Evolutionary conservation across 1,284 basidiomycete species (phyloP).

Genomic region (Phylloporus gajari): DNA sequence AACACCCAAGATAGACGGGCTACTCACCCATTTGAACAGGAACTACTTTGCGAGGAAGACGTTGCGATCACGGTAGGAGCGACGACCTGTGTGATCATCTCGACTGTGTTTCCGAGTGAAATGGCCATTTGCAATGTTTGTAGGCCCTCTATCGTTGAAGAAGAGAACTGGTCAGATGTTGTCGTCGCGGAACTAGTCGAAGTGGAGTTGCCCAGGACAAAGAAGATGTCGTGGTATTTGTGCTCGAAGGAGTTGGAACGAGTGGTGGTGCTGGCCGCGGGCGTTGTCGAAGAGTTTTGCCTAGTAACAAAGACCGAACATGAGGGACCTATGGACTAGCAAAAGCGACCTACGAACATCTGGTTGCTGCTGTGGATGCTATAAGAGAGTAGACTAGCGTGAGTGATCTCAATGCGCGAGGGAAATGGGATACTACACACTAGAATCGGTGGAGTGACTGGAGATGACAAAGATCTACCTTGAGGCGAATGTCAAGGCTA

Average conservation of each 20-base stretch:
- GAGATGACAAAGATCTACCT: conserved; percentile 25
- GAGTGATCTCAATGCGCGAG: background rate
- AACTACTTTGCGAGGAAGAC: background rate
- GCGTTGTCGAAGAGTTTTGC: no score
- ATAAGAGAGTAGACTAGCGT: background rate
- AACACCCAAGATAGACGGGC: background rate
- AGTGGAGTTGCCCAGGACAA: conserved; percentile 22
- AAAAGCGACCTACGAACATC: no score
- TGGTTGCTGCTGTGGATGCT: background rate
- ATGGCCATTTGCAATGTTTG: conserved; percentile 17
- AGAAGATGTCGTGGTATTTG: conserved; percentile 11
- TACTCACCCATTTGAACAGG: conserved; percentile 40
- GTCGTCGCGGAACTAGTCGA: conserved; percentile 22
- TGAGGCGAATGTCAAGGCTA: conserved; percentile 9
- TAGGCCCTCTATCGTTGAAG: background rate
- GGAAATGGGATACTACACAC: conserved; percentile 23
- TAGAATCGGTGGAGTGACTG: background rate
- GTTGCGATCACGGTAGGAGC: conserved; percentile 9
- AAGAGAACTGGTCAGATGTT: conserved; percentile 10
- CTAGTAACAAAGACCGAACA: no score
- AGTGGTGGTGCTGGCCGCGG: no score
- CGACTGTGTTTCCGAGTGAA: conserved; percentile 14
- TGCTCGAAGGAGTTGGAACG: conserved; percentile 5
- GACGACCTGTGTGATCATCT: conserved; percentile 22
- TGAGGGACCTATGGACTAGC: no score